Conservation (phyloP, 23 red algal species). For the Gracilaria vermiculophylla region DNA sequence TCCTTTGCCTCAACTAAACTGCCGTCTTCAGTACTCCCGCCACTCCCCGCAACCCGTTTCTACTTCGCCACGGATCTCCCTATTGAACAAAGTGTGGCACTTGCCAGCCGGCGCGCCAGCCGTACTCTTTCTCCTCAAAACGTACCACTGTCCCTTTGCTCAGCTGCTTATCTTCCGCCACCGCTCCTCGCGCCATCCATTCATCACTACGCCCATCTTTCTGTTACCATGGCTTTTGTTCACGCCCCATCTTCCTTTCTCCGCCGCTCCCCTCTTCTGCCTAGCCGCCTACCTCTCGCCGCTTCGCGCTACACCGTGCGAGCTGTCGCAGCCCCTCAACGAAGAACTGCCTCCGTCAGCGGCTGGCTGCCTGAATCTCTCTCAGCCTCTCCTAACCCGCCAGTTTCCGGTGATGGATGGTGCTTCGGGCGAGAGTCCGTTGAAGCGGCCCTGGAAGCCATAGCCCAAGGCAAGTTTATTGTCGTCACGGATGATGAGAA, state of each 20-base stretch:
- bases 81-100: background rate
- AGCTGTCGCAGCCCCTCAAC: background rate
- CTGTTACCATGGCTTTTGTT: background rate
- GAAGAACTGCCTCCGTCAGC: background rate
- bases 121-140: too few relatives aligned
- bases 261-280: background rate
- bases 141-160: too few relatives aligned
- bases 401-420: slow-evolving; percentile 51
- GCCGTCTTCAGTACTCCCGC: too few relatives aligned
- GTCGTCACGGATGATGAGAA: slow-evolving; percentile 93
- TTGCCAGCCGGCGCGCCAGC: too few relatives aligned
- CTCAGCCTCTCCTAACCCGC: background rate
- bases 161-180: too few relatives aligned
- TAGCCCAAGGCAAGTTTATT: slow-evolving; percentile 79
- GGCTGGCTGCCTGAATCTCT: slow-evolving; percentile 13
- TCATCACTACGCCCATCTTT: background rate
- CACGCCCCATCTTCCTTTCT: background rate
- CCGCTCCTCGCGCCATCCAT: background rate
- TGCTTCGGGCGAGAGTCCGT: slow-evolving; percentile 94
- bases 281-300: background rate
- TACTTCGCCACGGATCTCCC: background rate
- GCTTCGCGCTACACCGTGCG: background rate
- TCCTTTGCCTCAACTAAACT: too few relatives aligned
- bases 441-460: slow-evolving; percentile 67
- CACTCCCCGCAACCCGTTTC: background rate